Percentiles rank a stretch among this genome's conserved stretches.
phyloP scores from a whole-genome alignment of 1,284 basidiomycete genomes.

The Leccinum olivaceoglutinosum region DNA sequence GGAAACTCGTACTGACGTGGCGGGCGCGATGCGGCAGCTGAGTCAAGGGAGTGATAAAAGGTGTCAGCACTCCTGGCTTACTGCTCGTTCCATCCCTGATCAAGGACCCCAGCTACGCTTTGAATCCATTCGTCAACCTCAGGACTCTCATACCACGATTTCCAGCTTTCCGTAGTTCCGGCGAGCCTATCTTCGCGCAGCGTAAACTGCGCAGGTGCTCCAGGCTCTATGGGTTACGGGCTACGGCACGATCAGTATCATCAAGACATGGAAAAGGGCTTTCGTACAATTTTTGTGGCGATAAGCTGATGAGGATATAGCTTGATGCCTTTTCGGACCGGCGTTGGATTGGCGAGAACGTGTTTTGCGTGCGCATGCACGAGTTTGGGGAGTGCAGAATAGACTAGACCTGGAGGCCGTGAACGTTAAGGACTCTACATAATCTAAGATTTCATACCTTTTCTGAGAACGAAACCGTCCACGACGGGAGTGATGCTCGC shows the following conservation, averaged over 20 bases:
- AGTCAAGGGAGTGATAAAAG: conserved; percentile 2
- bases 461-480: conserved; percentile 95
- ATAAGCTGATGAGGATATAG: conserved; percentile 86
- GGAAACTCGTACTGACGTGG: conserved; percentile 89
- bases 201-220: conserved; percentile 56
- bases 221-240: conserved; percentile 45
- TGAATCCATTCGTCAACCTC: conserved; percentile 96
- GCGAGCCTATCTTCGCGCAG: conserved; percentile 72
- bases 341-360: conserved; percentile 45
- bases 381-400: conserved; percentile 69
- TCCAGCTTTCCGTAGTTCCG: conserved; percentile 77
- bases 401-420: conserved; percentile 50
- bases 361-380: conserved; percentile 73
- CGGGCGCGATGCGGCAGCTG: conserved; percentile 43
- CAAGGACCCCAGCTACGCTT: conserved; percentile 78
- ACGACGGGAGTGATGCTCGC: conserved; percentile 93
- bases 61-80: conserved; percentile 31
- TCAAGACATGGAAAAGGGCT: background rate
- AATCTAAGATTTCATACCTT: conserved; percentile 50
- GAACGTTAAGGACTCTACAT: background rate
- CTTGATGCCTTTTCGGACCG: conserved; percentile 51
- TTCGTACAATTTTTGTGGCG: conserved; percentile 57
- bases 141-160: conserved; percentile 73
- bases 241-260: conserved; percentile 33
- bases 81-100: conserved; percentile 88